Conservation (phyloP, 192 early-diverging fungal genomes). For the Rhizophlyctis rosea region DNA sequence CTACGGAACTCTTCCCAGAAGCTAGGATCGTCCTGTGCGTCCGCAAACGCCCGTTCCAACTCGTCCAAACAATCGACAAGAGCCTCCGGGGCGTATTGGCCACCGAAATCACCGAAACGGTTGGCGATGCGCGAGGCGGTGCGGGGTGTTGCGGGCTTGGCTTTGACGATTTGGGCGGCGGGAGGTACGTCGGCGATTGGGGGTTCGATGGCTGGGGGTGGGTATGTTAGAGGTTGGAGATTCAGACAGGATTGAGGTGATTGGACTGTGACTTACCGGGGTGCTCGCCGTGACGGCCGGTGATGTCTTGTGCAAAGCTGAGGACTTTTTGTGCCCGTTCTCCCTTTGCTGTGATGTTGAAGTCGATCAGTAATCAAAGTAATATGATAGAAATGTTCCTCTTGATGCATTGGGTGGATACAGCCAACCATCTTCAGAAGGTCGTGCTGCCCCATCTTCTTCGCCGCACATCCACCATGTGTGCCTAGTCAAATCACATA, state of each 20-base stretch:
- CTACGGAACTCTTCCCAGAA: slow-evolving; percentile 92
- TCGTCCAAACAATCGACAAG: slow-evolving; percentile 91
- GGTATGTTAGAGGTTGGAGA: slow-evolving; percentile 3
- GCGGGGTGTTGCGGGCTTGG: slow-evolving; percentile 47
- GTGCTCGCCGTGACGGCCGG: slow-evolving; percentile 34
- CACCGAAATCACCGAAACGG: slow-evolving; percentile 94
- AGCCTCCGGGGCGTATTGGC: slow-evolving; percentile 97
- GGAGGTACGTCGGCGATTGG: too few species aligned
- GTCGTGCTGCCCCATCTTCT: too few species aligned
- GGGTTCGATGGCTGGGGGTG: too few species aligned
- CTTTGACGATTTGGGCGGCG: too few species aligned
- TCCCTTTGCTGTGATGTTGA: slow-evolving; percentile 27
- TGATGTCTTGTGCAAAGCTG: slow-evolving; percentile 53
- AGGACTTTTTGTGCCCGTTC: slow-evolving; percentile 43
- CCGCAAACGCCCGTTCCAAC: slow-evolving; percentile 79
- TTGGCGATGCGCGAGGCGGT: slow-evolving; percentile 51
- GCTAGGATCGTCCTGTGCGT: slow-evolving; percentile 78
- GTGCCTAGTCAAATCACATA: too few species aligned
- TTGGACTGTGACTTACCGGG: slow-evolving; percentile 28
- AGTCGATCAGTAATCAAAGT: too few species aligned
- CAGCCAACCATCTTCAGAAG: too few species aligned
- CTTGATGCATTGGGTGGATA: too few species aligned
- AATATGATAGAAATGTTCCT: too few species aligned
- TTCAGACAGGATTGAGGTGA: slow-evolving; percentile 26
- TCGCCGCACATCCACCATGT: too few species aligned